These are phyloP conservation scores for Mitosporidium daphniae DNA, from an alignment of 371 early-diverging fungal genomes.

Conservation along the genomic window DNA sequence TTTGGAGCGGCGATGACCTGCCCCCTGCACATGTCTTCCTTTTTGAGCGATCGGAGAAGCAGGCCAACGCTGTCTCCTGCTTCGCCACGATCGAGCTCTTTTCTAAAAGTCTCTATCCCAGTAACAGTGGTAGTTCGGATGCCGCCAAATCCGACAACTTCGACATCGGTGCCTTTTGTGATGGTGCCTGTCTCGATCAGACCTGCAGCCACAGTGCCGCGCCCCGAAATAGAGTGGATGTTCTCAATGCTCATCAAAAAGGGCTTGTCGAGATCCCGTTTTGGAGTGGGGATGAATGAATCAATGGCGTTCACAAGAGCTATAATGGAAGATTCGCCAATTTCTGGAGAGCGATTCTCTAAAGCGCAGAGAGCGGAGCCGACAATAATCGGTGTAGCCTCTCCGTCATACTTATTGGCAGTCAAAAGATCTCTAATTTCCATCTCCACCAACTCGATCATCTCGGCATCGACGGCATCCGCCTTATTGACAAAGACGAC, in stretches of 20 bases:
- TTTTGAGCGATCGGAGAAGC: conserved; percentile 71
- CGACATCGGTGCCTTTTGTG: conserved; percentile 65
- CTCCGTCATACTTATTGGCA: conserved; percentile 70
- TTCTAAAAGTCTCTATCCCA: conserved; percentile 93
- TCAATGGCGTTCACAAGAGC: conserved; percentile 79
- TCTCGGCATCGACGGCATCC: conserved; percentile 67
- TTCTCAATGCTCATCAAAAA: conserved; percentile 70
- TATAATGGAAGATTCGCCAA: conserved; percentile 41
- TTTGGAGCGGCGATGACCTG: conserved; percentile 64
- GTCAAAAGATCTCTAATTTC: conserved; percentile 79
- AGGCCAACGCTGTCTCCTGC: conserved; percentile 93
- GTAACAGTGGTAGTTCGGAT: conserved; percentile 53
- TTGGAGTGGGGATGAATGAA: conserved; percentile 53
- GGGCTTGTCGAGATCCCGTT: conserved; percentile 73
- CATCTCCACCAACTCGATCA: conserved; percentile 87
- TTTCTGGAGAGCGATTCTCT: conserved; percentile 51
- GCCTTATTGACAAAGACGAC: conserved; percentile 97
- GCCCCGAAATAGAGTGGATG: conserved; percentile 86
- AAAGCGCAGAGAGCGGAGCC: conserved; percentile 82
- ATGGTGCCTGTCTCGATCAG: conserved; percentile 79
- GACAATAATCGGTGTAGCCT: conserved; percentile 52
- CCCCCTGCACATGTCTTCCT: conserved; percentile 72
- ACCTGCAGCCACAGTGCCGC: conserved; percentile 90
- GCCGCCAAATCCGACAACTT: conserved; percentile 63
- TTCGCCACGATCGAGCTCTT: conserved; percentile 63